Evolutionary conservation across 345 rosid species (phyloP).

Genomic region (Melaleuca alternifolia): DNA sequence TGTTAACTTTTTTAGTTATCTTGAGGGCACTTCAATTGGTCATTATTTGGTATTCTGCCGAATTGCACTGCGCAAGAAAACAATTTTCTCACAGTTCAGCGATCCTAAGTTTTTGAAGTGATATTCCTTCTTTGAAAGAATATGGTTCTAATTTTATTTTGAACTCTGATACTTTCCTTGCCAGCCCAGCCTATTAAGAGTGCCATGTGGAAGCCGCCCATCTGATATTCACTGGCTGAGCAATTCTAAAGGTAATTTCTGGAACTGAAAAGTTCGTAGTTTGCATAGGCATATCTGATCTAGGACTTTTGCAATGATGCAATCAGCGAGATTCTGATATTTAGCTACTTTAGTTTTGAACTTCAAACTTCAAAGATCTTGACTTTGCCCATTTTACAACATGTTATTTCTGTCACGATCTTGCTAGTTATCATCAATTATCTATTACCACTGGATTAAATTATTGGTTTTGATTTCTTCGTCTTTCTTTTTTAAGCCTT

Average conservation of each 20-base stretch:
- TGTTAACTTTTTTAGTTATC: not conserved
- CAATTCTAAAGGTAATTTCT: constrained; percentile 39
- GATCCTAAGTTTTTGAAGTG: not conserved
- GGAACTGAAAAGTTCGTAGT: not conserved
- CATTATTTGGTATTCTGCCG: not conserved
- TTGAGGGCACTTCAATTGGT: not conserved
- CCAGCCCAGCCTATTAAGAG: constrained; percentile 30
- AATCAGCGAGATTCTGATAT: not conserved
- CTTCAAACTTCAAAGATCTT: not conserved
- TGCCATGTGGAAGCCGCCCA: constrained; percentile 13
- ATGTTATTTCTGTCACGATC: not conserved
- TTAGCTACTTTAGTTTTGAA: not conserved
- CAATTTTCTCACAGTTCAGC: not conserved
- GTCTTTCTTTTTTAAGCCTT: constrained; percentile 17
- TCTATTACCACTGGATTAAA: not conserved
- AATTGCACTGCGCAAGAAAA: not conserved
- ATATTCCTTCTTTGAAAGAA: not conserved
- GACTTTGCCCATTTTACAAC: not conserved
- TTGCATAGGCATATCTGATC: not conserved
- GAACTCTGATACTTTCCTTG: not conserved
- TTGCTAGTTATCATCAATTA: not conserved
- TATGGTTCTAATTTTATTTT: not conserved
- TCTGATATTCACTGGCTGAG: constrained; percentile 20
- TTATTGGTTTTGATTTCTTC: not conserved
- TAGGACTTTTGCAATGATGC: not conserved